Base-by-base conservation (phyloP, 495 filamentous ascomycete genomes). In the Trichoderma erinaceum region DNA sequence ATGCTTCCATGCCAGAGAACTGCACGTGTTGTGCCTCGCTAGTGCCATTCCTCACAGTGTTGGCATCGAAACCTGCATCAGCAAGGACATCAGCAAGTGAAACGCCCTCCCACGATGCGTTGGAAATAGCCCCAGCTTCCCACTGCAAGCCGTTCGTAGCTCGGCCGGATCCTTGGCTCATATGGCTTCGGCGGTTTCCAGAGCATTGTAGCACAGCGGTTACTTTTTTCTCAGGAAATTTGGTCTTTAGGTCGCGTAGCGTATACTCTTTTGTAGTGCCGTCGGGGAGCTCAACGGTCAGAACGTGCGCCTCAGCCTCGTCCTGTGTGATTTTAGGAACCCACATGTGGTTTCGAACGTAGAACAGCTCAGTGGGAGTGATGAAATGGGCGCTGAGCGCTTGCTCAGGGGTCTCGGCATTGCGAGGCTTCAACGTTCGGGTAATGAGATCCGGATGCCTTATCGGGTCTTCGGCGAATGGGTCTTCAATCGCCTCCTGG, bases 281-380 rank as follows among this genome's bases (percentile, higher is more conserved):
- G 68, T 84, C 83, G 0, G 76, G 78, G 8, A 89, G 75, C 75
- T 89, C 85, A 41, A 88, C 70, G 5, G 78, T 79, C 8, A 89
- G 68, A 0, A 70, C 76, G 64, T 88, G 81, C 11, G 78, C 72
- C 1, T 79, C 80, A 4, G 76, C 79, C 11, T 78, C 73, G 41
- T 72, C 63, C 16, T 76, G 74, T 29, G 78, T 71, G 1, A 85
- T 73, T 61, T 78, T 76, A 0, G 87, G 87, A 65, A 88, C 86
- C 81, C 84, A 83, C 74, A 87, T 82, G 75, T 89, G 87, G 69
- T 87, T 85, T 4, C 87, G 79, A 3, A 89, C 82, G 70, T 88
- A 89, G 72, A 87, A 87, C 6, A 85, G 68, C 11, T 77, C 72
- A 21, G 79, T 83, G 0, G 82, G 83, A 6, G 87, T 89, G 56